Percentiles rank a stretch among this genome's conserved stretches.
Evolutionary conservation across 306 rosid species (phyloP).

Genomic region (Acacia melanoxylon): DNA sequence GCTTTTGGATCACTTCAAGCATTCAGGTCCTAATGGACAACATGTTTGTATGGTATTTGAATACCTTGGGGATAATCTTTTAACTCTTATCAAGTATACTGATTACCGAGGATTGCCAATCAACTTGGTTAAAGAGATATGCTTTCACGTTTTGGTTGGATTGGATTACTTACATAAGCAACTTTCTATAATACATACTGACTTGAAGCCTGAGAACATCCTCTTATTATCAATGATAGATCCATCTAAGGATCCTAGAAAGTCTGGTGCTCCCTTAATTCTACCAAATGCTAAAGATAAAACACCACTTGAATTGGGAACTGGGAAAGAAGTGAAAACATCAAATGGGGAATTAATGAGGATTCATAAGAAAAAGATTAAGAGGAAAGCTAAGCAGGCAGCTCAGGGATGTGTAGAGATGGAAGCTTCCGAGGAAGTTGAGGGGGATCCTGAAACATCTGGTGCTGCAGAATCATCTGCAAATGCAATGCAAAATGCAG

Average conservation of each 20-base stretch:
- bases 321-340: conserved; percentile 52
- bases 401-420: conserved; percentile 77
- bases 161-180: conserved; percentile 93
- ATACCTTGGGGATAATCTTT: conserved; percentile 89
- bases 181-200: conserved; percentile 94
- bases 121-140: conserved; percentile 83
- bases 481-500: conserved; percentile 27
- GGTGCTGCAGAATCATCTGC: conserved; percentile 59
- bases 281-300: conserved; percentile 64
- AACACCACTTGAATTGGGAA: conserved; percentile 49
- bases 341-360: conserved; percentile 71
- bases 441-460: conserved; percentile 52
- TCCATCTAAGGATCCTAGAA: conserved; percentile 80
- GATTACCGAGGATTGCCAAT: conserved; percentile 87
- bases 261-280: conserved; percentile 64
- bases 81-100: conserved; percentile 81
- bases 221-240: conserved; percentile 76
- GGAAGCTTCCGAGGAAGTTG: conserved; percentile 60
- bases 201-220: conserved; percentile 91
- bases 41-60: conserved; percentile 98
- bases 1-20: conserved; percentile 96
- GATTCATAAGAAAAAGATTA: conserved; percentile 86
- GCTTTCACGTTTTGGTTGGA: conserved; percentile 84
- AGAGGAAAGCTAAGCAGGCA: conserved; percentile 92
- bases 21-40: conserved; percentile 92